These are phyloP conservation scores for Phlyctochytrium arcticum DNA, from an alignment of 192 early-diverging fungal genomes.

Conservation along the genomic window DNA sequence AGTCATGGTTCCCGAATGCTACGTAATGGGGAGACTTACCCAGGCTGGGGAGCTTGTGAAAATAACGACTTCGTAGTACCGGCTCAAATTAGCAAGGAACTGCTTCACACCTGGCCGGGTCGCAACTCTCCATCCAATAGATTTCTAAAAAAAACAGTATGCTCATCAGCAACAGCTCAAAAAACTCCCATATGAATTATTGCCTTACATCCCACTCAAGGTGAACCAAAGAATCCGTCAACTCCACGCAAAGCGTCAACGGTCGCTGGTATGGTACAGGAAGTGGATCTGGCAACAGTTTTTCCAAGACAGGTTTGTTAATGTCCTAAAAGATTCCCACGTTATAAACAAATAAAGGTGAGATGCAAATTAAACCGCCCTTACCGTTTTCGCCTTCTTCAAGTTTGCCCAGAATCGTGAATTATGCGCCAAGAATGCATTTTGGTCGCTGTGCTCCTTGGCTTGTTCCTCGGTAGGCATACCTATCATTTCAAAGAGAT, in stretches of 20 bases:
- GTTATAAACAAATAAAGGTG: not conserved
- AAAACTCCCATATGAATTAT: not conserved
- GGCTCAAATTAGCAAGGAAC: constrained; percentile 84
- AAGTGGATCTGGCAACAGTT: constrained; percentile 88
- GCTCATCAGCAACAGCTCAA: not conserved
- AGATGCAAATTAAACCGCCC: not conserved
- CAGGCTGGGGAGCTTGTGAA: constrained; percentile 85
- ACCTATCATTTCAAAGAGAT: constrained; percentile 4
- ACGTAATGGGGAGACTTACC: constrained; percentile 40
- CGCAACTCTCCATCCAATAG: constrained; percentile 94
- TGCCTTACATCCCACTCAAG: constrained; percentile 83
- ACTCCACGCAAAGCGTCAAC: constrained; percentile 91
- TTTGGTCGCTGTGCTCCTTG: constrained; percentile 9
- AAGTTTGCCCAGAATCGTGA: constrained; percentile 31
- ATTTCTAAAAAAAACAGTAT: constrained; percentile 54
- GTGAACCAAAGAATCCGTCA: constrained; percentile 91
- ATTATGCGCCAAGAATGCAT: constrained; percentile 33
- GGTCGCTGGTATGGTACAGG: constrained; percentile 80
- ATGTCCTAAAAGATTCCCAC: constrained; percentile 7
- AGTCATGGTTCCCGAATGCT: no score
- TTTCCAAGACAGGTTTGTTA: constrained; percentile 45
- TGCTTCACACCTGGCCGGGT: constrained; percentile 95
- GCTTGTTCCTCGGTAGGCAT: constrained; percentile 30
- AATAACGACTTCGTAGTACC: constrained; percentile 93
- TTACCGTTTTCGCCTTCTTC: constrained; percentile 7